Conservation (phyloP, 352 stramenopile species). For the Pythium pyrilobum region DNA sequence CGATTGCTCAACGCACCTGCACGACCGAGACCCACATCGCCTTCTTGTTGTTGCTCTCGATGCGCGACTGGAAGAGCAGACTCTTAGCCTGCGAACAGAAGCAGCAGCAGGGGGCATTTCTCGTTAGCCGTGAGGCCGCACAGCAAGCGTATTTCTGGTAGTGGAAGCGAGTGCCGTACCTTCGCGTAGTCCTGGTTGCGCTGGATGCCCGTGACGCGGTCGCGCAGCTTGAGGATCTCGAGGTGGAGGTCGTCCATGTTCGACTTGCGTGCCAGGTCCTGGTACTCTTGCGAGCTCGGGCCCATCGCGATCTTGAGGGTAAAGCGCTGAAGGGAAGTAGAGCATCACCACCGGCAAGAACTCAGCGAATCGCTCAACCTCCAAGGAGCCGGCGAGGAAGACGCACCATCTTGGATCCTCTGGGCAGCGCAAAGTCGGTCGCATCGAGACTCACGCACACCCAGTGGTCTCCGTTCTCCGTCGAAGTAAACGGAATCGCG, state of each 20-base stretch:
- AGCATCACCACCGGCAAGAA: background rate
- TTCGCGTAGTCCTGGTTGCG: slow-evolving; percentile 83
- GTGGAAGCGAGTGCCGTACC: slow-evolving; percentile 17
- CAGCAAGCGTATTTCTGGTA: too few relatives aligned
- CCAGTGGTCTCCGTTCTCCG: slow-evolving; percentile 61
- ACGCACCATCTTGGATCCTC: slow-evolving; percentile 56
- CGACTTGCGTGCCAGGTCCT: slow-evolving; percentile 76
- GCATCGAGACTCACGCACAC: slow-evolving; percentile 68
- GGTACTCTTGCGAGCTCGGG: slow-evolving; percentile 70
- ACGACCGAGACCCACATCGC: slow-evolving; percentile 81
- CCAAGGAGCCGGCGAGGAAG: background rate
- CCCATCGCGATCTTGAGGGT: slow-evolving; percentile 65
- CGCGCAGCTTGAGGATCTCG: slow-evolving; percentile 72
- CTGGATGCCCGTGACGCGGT: slow-evolving; percentile 76
- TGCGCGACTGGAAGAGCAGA: slow-evolving; percentile 55
- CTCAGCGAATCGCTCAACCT: background rate
- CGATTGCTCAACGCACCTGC: slow-evolving; percentile 29
- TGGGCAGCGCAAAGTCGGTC: slow-evolving; percentile 53
- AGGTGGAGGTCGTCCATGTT: slow-evolving; percentile 79
- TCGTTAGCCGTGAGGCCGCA: too few relatives aligned
- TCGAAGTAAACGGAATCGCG: slow-evolving; percentile 59
- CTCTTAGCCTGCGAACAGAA: slow-evolving; percentile 47
- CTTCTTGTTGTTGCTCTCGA: slow-evolving; percentile 74
- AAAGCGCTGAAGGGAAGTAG: slow-evolving; percentile 40
- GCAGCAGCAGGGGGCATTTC: background rate